phyloP scores from a whole-genome alignment of 768 basidiomycete species.

The Strobilomyces dryophilus region DNA sequence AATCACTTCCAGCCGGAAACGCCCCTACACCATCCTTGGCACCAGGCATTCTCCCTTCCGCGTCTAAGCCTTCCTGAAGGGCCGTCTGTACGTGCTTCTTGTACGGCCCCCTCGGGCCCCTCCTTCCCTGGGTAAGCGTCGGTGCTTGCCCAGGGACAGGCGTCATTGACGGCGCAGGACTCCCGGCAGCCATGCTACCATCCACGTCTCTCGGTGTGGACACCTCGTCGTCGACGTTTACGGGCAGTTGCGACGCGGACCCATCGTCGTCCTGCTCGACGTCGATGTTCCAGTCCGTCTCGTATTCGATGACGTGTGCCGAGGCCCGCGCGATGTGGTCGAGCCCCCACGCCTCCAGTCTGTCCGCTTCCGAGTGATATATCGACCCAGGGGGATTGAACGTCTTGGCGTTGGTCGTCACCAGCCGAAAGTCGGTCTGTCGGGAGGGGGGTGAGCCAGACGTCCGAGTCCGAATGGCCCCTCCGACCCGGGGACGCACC shows the following conservation, averaged over 20 bases:
- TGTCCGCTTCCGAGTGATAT: conserved; percentile 69
- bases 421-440: conserved; percentile 68
- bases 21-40: conserved; percentile 70
- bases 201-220: conserved; percentile 47
- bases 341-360: conserved; percentile 64
- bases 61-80: conserved; percentile 50
- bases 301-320: conserved; percentile 73
- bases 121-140: conserved; percentile 21
- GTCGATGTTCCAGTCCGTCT: conserved; percentile 83
- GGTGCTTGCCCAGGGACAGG: conserved; percentile 28
- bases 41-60: conserved; percentile 71
- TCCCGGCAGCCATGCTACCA: conserved; percentile 38
- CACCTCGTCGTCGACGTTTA: conserved; percentile 36
- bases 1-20: conserved; percentile 67
- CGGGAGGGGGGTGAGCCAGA: neutral
- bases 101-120: conserved; percentile 51
- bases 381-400: conserved; percentile 76
- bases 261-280: conserved; percentile 58
- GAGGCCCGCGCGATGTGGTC: conserved; percentile 72
- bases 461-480: neutral
- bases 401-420: conserved; percentile 66
- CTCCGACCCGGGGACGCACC: no score
- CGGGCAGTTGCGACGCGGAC: conserved; percentile 15
- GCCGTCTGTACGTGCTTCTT: conserved; percentile 43
- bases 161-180: conserved; percentile 42